Conservation (phyloP, 106 monocot species). For the Gastrodia elata region DNA sequence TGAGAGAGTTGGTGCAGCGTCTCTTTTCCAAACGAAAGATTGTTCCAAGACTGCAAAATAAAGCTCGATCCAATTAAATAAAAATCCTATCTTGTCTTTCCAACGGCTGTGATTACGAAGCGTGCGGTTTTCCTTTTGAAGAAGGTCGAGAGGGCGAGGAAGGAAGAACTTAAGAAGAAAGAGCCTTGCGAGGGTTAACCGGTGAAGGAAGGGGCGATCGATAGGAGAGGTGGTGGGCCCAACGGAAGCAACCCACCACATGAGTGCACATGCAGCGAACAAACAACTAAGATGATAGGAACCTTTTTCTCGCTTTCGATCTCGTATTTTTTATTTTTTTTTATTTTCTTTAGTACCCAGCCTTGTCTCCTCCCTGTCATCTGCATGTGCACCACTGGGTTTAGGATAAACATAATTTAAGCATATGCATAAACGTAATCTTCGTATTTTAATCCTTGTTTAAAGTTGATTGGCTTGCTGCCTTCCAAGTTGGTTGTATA, state of each 20-base stretch:
- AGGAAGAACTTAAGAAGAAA: background rate
- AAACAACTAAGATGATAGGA: slow-evolving; percentile 23
- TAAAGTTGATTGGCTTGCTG: background rate
- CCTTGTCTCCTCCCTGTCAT: slow-evolving; percentile 4
- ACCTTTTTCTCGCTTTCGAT: slow-evolving; percentile 5
- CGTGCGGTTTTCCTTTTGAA: background rate
- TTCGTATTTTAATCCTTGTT: background rate
- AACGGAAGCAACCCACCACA: slow-evolving; percentile 36
- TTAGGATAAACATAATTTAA: slow-evolving; percentile 6
- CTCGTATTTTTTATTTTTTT: background rate
- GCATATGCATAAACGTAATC: background rate
- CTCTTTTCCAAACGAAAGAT: background rate
- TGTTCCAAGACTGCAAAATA: background rate
- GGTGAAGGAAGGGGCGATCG: background rate
- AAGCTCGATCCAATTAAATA: background rate
- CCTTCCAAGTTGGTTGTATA: background rate
- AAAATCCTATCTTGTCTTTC: background rate
- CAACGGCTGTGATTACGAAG: background rate
- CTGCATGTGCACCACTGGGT: slow-evolving; percentile 8
- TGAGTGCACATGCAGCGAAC: slow-evolving; percentile 38
- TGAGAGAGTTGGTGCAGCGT: background rate
- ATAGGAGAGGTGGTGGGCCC: slow-evolving; percentile 40
- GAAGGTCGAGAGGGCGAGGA: slow-evolving; percentile 6
- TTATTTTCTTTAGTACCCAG: background rate
- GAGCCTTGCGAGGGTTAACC: background rate